Percentiles rank a stretch among this genome's conserved stretches.
Conservation (phyloP, 2,329 filamentous ascomycete genomes). For the Fusarium multiceps region DNA sequence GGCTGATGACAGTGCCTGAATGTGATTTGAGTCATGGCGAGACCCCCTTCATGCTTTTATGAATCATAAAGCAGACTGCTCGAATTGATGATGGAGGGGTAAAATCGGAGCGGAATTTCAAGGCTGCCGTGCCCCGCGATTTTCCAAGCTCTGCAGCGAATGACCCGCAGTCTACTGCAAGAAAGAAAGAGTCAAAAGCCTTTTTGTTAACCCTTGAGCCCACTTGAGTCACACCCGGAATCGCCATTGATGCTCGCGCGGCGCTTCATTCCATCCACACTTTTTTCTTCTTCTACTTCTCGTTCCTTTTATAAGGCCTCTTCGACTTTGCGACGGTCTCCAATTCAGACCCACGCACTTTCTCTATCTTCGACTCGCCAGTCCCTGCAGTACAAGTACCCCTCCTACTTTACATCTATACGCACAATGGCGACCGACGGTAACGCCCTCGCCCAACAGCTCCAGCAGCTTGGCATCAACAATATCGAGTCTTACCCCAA, state of each 20-base stretch:
- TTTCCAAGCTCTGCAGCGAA: slow-evolving; percentile 32
- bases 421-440: slow-evolving; percentile 38
- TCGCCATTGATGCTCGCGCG: slow-evolving; percentile 45
- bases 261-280: slow-evolving; percentile 41
- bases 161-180: slow-evolving; percentile 32
- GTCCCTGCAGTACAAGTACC: slow-evolving; percentile 14
- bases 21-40: background rate
- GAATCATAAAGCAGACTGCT: background rate
- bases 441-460: slow-evolving; percentile 44
- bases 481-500: slow-evolving; percentile 58
- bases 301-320: slow-evolving; percentile 16
- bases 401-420: slow-evolving; percentile 15
- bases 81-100: slow-evolving; percentile 26
- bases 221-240: slow-evolving; percentile 47
- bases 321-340: slow-evolving; percentile 20
- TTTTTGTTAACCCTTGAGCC: slow-evolving; percentile 43
- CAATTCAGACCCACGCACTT: slow-evolving; percentile 7
- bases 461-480: slow-evolving; percentile 39
- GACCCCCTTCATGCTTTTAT: background rate
- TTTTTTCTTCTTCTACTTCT: slow-evolving; percentile 38
- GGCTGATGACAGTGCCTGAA: background rate
- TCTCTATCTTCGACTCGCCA: slow-evolving; percentile 10
- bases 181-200: slow-evolving; percentile 36
- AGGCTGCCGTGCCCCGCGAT: slow-evolving; percentile 37
- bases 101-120: slow-evolving; percentile 36